Percentiles rank a stretch among this genome's conserved stretches.
Conservation (phyloP, 306 rosid genomes). For the Sindora glabra region DNA sequence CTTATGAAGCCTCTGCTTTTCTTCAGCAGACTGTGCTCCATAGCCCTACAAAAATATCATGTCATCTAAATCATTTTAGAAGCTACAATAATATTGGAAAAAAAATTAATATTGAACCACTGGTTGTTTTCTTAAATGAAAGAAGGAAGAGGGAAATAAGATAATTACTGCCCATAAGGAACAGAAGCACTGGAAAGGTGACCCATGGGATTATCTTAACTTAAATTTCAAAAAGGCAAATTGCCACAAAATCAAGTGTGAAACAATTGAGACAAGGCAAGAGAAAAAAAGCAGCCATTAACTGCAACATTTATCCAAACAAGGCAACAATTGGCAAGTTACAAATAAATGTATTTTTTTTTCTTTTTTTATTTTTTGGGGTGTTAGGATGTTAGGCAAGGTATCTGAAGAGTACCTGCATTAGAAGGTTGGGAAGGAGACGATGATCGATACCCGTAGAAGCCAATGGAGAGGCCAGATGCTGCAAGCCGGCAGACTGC, state of each 20-base stretch:
- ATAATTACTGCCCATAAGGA: neutral
- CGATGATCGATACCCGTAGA: constrained; percentile 66
- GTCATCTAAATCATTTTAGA: constrained; percentile 10
- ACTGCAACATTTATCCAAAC: neutral
- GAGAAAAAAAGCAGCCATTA: neutral
- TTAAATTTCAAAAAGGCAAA: neutral
- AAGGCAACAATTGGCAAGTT: neutral
- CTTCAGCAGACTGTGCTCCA: constrained; percentile 95
- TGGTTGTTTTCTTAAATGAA: neutral
- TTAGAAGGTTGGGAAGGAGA: constrained; percentile 72
- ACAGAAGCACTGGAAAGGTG: neutral
- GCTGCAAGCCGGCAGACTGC: constrained; percentile 98
- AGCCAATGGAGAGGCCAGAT: constrained; percentile 98
- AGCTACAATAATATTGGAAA: neutral
- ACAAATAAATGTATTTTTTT: neutral
- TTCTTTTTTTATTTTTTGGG: neutral
- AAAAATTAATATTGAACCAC: neutral
- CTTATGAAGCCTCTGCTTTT: constrained; percentile 85
- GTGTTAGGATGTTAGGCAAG: neutral
- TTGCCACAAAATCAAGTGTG: neutral
- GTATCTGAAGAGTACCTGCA: constrained; percentile 62
- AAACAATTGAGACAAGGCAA: neutral
- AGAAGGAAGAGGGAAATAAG: neutral
- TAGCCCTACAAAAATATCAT: constrained; percentile 55
- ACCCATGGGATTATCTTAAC: neutral